Evolutionary conservation across 2,329 filamentous ascomycete species (phyloP).

Genomic region (Mariannaea elegans): DNA sequence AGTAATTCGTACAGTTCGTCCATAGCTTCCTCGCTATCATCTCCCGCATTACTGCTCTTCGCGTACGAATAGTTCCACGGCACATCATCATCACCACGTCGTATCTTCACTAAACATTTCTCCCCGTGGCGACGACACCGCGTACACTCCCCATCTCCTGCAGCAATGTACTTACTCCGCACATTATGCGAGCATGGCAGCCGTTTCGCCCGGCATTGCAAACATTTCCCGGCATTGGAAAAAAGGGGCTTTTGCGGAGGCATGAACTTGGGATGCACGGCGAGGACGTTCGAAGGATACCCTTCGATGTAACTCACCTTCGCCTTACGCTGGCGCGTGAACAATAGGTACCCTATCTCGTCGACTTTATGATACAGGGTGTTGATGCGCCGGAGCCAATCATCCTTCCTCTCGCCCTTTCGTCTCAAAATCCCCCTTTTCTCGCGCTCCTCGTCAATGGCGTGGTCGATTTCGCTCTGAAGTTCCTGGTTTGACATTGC

Average conservation of each 20-base stretch:
- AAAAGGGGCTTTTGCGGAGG: neutral
- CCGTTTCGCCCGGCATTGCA: constrained; percentile 34
- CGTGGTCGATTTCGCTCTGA: constrained; percentile 1
- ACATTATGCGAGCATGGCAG: constrained; percentile 37
- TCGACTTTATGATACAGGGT: constrained; percentile 25
- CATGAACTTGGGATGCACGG: constrained; percentile 26
- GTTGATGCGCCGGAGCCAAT: constrained; percentile 16
- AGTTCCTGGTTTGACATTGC: constrained; percentile 5
- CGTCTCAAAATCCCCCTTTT: neutral
- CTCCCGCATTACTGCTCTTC: neutral
- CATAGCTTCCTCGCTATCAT: neutral
- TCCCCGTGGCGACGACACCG: constrained; percentile 38
- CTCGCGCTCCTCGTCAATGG: constrained; percentile 5
- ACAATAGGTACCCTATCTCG: constrained; percentile 10
- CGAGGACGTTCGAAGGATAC: constrained; percentile 32
- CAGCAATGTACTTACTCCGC: constrained; percentile 39
- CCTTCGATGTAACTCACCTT: constrained; percentile 42
- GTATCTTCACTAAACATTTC: constrained; percentile 51
- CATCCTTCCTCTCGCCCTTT: constrained; percentile 1
- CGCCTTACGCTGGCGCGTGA: constrained; percentile 7
- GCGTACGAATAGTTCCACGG: constrained; percentile 13
- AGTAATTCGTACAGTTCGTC: constrained; percentile 13
- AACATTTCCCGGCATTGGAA: constrained; percentile 25
- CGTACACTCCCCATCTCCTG: constrained; percentile 50
- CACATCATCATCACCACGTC: constrained; percentile 63